Evolutionary conservation across 2,329 filamentous ascomycete genomes (phyloP).

Genomic region (Emmonsia crescens): DNA sequence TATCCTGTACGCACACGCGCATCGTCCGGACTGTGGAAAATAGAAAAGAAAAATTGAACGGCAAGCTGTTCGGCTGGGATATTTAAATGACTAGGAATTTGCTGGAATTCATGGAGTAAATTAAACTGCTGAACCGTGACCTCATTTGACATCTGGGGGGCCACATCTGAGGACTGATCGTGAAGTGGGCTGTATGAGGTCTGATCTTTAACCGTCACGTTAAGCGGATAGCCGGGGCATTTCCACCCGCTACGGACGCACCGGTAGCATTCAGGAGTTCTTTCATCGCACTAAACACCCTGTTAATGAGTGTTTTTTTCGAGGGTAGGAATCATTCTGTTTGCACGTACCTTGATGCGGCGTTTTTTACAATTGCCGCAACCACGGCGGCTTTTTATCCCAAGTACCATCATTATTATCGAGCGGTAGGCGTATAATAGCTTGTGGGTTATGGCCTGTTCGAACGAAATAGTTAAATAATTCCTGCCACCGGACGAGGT

Average conservation of each 20-base stretch:
- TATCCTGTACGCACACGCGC: neutral
- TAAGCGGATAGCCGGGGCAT: neutral
- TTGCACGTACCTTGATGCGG: neutral
- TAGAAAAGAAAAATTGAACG: neutral
- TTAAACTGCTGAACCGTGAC: neutral
- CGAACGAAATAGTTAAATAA: too few species aligned
- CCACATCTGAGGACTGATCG: neutral
- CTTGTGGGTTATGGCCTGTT: too few species aligned
- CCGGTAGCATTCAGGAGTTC: neutral
- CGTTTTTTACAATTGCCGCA: neutral
- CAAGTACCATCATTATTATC: neutral
- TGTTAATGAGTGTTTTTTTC: neutral
- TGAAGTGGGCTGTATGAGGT: neutral
- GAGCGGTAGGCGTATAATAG: neutral
- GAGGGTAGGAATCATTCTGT: neutral
- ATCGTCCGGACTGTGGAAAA: neutral
- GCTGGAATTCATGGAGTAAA: neutral
- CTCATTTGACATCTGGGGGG: neutral
- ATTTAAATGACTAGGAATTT: neutral
- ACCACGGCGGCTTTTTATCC: neutral
- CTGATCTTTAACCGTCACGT: neutral
- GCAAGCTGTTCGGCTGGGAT: neutral
- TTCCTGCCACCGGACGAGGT: neutral
- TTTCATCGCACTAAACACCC: neutral
- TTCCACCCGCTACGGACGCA: neutral